Conservation (phyloP, 2,329 filamentous ascomycete genomes). For the Aspergillus persii region DNA sequence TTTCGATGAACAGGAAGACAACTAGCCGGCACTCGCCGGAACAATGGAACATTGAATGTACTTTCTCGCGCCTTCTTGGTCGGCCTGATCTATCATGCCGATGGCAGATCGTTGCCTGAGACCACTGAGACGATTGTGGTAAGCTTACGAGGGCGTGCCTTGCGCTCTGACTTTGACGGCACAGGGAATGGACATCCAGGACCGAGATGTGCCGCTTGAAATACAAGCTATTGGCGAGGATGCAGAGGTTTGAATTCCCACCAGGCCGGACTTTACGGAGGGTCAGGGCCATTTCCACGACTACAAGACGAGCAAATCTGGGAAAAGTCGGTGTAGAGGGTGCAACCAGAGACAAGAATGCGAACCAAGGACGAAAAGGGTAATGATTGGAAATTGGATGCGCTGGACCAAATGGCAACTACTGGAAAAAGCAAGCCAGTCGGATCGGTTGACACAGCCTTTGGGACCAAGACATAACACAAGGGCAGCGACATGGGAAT, state of each 20-base stretch:
- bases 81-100: constrained; percentile 58
- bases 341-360: constrained; percentile 41
- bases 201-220: constrained; percentile 64
- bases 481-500: neutral
- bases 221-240: constrained; percentile 58
- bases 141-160: constrained; percentile 50
- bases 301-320: constrained; percentile 61
- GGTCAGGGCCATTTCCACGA: constrained; percentile 68
- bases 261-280: constrained; percentile 63
- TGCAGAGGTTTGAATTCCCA: constrained; percentile 55
- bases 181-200: constrained; percentile 70
- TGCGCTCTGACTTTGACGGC: constrained; percentile 69
- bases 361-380: constrained; percentile 39
- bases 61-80: constrained; percentile 54
- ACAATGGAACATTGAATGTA: constrained; percentile 53
- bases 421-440: too few relatives aligned
- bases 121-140: constrained; percentile 42
- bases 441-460: too few relatives aligned
- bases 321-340: constrained; percentile 63
- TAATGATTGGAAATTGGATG: constrained; percentile 50
- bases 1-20: constrained; percentile 51
- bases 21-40: constrained; percentile 58
- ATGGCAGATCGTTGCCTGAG: constrained; percentile 48
- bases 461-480: too few relatives aligned
- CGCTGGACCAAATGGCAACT: too few relatives aligned